Evolutionary conservation across 805 yeast genomes (phyloP), one percentile per base, ranked within the genome.

Genomic region (Metschnikowia rubicola): DNA sequence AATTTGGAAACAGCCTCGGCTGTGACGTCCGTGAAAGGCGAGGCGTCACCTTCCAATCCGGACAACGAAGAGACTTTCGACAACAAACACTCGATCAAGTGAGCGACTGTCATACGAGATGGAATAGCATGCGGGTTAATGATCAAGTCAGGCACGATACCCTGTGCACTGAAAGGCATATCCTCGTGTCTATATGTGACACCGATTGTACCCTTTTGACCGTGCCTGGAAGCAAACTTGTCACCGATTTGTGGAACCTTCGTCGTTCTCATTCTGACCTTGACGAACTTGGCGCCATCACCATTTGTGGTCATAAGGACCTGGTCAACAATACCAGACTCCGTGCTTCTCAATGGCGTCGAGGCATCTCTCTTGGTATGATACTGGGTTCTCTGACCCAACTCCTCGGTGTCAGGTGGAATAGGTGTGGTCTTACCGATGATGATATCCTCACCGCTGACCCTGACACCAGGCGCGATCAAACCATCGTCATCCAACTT

Each of bases 31-130:
- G 98, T 94, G 66, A 94, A 94, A 41, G 99, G 99, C 7, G 98
- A 90, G 7, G 99, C 99, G 70, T 94, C 99, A 78, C 99, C 99
- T 71, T 94, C 99, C 62, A 88, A 79, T 63, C 98, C 99, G 40
- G 96, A 84, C 59, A 94, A 76, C 2, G 98, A 83, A 4, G 97
- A 91, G 37, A 94, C 98, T 71, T 94, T 94, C 42, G 96, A 86
- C 60, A 94, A 75, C 67, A 94, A 76, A 86, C 99, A 94, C 77
- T 94, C 99, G 70, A 94, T 92, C 77, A 94, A 85, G 77, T 94
- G 98, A 41, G 99, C 99, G 51, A 94, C 99, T 35, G 99, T 94
- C 99, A 94, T 94, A 80, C 99, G 97, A 48, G 99, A 94, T 58
- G 99, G 99, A 80, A 94, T 94, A 65, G 98, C 99, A 71, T 94